Evolutionary conservation across 805 yeast genomes (phyloP).

Genomic region (Zygotorulaspora chibaensis): DNA sequence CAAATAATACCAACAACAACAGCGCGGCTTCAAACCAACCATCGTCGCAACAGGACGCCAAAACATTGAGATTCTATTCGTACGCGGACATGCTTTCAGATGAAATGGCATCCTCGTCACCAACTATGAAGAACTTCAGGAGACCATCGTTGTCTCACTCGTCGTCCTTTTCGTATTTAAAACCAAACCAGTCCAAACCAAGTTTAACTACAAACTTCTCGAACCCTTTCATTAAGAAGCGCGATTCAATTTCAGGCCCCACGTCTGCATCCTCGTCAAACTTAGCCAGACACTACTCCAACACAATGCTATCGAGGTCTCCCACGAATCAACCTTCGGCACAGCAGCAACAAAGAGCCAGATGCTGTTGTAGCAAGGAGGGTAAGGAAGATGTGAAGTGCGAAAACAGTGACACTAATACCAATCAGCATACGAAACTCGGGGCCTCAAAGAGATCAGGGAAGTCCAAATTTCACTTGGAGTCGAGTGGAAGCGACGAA

Average conservation of each 20-base stretch:
- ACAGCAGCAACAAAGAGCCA: slow-evolving; percentile 8
- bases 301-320: slow-evolving; percentile 18
- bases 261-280: slow-evolving; percentile 5
- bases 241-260: slow-evolving; percentile 12
- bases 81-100: slow-evolving; percentile 75
- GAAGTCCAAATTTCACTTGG: slow-evolving; percentile 25
- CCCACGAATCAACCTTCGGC: slow-evolving; percentile 17
- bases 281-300: slow-evolving; percentile 14
- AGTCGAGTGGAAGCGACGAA: slow-evolving; percentile 30
- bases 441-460: neutral
- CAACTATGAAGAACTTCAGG: slow-evolving; percentile 37
- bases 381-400: neutral
- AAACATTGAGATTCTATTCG: slow-evolving; percentile 52
- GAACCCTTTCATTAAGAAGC: slow-evolving; percentile 21
- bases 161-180: slow-evolving; percentile 34
- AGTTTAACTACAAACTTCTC: slow-evolving; percentile 15
- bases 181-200: slow-evolving; percentile 19
- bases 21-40: slow-evolving; percentile 19
- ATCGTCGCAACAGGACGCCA: slow-evolving; percentile 12
- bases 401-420: neutral
- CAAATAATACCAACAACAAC: slow-evolving; percentile 2
- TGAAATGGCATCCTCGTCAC: slow-evolving; percentile 44
- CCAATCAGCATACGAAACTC: neutral
- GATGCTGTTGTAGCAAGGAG: slow-evolving; percentile 1
- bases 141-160: slow-evolving; percentile 54